Evolutionary conservation across 2,329 filamentous ascomycete species (phyloP), one percentile per base, ranked within the genome.

Genomic region (Berkeleyomyces rouxiae): DNA sequence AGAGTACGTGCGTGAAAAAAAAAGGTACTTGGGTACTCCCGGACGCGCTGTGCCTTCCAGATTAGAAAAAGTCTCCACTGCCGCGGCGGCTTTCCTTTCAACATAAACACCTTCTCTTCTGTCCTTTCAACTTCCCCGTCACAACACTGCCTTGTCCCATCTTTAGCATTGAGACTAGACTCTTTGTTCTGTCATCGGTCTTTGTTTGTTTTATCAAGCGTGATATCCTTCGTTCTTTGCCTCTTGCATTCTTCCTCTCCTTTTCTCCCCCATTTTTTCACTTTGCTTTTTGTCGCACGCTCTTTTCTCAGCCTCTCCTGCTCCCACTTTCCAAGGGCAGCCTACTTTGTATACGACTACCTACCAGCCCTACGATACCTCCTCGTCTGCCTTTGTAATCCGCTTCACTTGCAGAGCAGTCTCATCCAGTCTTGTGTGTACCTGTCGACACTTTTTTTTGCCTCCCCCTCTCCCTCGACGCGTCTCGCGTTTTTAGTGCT

Each of bases 1-100:
- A 66, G 68, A 68, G 70, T 71, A 71, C 69, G 70, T 71, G 70
- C 66, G 69, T 67, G 36, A 13, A 51, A 59, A 37, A 47, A 16
- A 44, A 39, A 43, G 36, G 49, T 58, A 59, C 53, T 44, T 59
- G 59, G 63, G 63, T 63, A 61, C 65, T 55, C 59, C 44, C 61
- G 23, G 61, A 58, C 63, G 47, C 61, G 63, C 55, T 61, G 51
- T 59, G 58, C 58, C 57, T 60, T 33, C 59, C 61, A 62, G 43
- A 44, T 31, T 37, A 4, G n/a, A 49, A 60, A 61, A 46, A 61
- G 23, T 61, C 44, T 66, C 64, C 65, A 65, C 65, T 59, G 63
- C 64, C 62, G 64, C 65, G 61, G 53, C 44, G 58, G 63, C 64
- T 65, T 59, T 63, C 46, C 62, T 51, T 58, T 53, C 59, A 55